Evolutionary conservation across 1,284 basidiomycete species (phyloP), one percentile per base, ranked within the genome.

Genomic region (Ganoderma multipileum): DNA sequence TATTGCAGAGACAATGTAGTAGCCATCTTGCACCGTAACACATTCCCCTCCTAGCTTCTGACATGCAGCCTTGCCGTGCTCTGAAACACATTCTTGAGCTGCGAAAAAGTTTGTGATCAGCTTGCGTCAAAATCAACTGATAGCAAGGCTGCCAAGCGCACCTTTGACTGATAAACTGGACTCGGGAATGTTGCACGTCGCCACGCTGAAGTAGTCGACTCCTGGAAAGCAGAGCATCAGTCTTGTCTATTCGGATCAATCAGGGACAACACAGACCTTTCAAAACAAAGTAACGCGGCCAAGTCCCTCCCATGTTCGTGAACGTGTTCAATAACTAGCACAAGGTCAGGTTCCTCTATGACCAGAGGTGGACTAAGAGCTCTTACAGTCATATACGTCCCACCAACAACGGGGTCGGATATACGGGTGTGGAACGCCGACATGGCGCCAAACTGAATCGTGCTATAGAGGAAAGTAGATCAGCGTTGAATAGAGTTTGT

Each of bases 361-460:
- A 18, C 16, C n/a, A 3, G 41, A n/a, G 14, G 63, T 26, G 61
- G 52, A 3, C 26, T 58, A 33, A 20, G 52, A 30, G 12, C 23
- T 77, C 91, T 79, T 77, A 95, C 95, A 18, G 96, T 98, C 96
- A 98, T 98, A 79, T 98, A 98, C 1, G 97, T 98, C 61, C 96
- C 98, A 38, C 98, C 98, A 70, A 99, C 99, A 18, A 98, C 78
- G 0, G 98, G 98, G 79, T 99, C 98, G 0, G 98, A 96, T 63
- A 99, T 93, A 70, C 95, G 91, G 1, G 97, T 99, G 78, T 99
- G 97, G 87, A 99, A 99, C 3, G 98, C 97, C 11, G 96, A 95
- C 73, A 99, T 97, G 20, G 97, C 97, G 26, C 99, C 97, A 77
- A 99, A 99, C 81, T 99, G 97, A 12, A 99, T 93, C 8, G 98